These are phyloP conservation scores for Quercus wislizeni DNA, from an alignment of 306 rosid species.

Conservation along the genomic window DNA sequence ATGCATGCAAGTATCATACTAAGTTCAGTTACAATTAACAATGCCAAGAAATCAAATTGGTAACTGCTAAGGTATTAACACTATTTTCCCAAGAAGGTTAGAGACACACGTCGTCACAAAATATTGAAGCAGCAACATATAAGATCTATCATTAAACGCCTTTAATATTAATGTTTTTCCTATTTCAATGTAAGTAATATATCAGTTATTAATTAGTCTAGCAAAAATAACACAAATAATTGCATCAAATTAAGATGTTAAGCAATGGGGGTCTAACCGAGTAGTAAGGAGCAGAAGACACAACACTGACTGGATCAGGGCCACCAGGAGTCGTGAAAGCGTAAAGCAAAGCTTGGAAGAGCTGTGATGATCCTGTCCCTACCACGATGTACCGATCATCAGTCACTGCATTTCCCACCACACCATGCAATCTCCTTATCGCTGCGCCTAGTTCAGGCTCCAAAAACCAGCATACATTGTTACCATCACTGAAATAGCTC, in stretches of 20 bases:
- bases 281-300: constrained; percentile 71
- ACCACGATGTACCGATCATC: constrained; percentile 47
- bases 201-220: too few species aligned
- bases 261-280: constrained; percentile 43
- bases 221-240: too few species aligned
- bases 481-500: constrained; percentile 51
- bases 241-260: neutral
- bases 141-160: too few species aligned
- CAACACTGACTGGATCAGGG: constrained; percentile 46
- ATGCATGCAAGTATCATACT: too few species aligned
- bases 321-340: constrained; percentile 50
- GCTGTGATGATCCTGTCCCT: constrained; percentile 78
- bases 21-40: too few species aligned
- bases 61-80: too few species aligned
- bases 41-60: too few species aligned
- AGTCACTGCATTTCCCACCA: constrained; percentile 60
- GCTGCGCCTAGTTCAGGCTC: constrained; percentile 39
- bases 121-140: too few species aligned
- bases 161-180: too few species aligned
- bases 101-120: too few species aligned
- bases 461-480: constrained; percentile 62
- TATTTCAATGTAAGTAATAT: too few species aligned
- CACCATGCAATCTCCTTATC: constrained; percentile 46
- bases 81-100: too few species aligned
- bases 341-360: constrained; percentile 56